phyloP scores from a whole-genome alignment of 2,329 filamentous ascomycete genomes.

The Fusarium camptoceras region DNA sequence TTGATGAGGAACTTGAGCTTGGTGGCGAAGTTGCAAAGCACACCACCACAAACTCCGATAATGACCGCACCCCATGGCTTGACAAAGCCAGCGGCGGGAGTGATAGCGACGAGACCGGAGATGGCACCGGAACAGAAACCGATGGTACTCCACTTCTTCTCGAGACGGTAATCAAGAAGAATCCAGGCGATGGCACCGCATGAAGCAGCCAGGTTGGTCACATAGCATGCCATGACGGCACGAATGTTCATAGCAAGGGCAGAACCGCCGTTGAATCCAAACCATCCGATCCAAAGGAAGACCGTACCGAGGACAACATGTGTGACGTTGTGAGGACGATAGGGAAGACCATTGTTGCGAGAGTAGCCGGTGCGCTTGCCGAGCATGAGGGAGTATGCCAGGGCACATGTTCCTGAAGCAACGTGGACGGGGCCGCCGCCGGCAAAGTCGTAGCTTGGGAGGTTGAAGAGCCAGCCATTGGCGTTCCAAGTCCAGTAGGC shows the following conservation, averaged over 20 bases:
- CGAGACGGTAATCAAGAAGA: constrained; percentile 88
- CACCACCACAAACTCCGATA: constrained; percentile 69
- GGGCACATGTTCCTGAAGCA: constrained; percentile 75
- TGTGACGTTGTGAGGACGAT: constrained; percentile 79
- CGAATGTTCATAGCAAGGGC: constrained; percentile 86
- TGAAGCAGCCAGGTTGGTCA: constrained; percentile 88
- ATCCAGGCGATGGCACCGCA: constrained; percentile 87
- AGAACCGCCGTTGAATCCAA: constrained; percentile 92
- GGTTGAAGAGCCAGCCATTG: constrained; percentile 76
- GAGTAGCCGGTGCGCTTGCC: constrained; percentile 74
- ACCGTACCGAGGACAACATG: constrained; percentile 79
- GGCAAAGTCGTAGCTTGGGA: constrained; percentile 79
- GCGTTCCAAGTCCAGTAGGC: constrained; percentile 84
- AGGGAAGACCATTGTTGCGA: constrained; percentile 70
- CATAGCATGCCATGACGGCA: constrained; percentile 88
- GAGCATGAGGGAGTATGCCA: constrained; percentile 79
- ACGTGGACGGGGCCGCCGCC: constrained; percentile 82
- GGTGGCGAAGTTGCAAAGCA: constrained; percentile 85
- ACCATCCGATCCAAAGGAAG: constrained; percentile 93
- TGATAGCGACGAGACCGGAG: constrained; percentile 87
- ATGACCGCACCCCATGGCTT: constrained; percentile 72
- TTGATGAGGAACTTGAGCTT: constrained; percentile 81
- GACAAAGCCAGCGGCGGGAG: constrained; percentile 84
- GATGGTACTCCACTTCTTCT: constrained; percentile 92
- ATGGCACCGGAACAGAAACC: constrained; percentile 93